A percentile compares a stretch with the other conserved stretches of the same genome.
phyloP scores from a whole-genome alignment of 192 early-diverging fungal species.

The Linnemannia exigua region DNA sequence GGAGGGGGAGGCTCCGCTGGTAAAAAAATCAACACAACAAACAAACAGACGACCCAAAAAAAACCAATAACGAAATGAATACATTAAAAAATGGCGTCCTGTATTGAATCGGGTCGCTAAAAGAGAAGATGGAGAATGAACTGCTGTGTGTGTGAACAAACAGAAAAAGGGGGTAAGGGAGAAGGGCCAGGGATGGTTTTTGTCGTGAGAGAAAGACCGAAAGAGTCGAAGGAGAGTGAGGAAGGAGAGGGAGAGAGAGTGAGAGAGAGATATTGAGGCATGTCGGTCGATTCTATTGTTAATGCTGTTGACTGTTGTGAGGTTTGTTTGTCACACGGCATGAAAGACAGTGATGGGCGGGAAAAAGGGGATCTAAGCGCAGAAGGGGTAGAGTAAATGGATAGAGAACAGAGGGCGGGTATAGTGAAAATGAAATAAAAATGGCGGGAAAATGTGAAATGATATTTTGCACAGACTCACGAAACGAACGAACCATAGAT shows the following conservation, averaged over 20 bases:
- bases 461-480: too few relatives aligned
- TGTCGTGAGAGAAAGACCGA: neutral
- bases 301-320: neutral
- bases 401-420: neutral
- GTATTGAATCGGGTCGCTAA: too few relatives aligned
- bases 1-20: too few relatives aligned
- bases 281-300: too few relatives aligned
- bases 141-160: neutral
- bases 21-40: too few relatives aligned
- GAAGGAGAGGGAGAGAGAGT: neutral
- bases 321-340: constrained; percentile 2
- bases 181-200: neutral
- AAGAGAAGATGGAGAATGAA: too few relatives aligned
- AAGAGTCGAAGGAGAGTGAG: neutral
- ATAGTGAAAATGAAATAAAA: neutral
- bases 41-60: too few relatives aligned
- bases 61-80: too few relatives aligned
- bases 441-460: neutral
- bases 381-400: neutral
- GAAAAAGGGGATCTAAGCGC: neutral
- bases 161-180: neutral
- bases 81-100: too few relatives aligned
- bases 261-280: neutral
- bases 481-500: too few relatives aligned
- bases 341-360: neutral